These are phyloP conservation scores for Aureobasidium uvarum DNA, from an alignment of 2,329 filamentous ascomycete genomes.

Conservation along the genomic window DNA sequence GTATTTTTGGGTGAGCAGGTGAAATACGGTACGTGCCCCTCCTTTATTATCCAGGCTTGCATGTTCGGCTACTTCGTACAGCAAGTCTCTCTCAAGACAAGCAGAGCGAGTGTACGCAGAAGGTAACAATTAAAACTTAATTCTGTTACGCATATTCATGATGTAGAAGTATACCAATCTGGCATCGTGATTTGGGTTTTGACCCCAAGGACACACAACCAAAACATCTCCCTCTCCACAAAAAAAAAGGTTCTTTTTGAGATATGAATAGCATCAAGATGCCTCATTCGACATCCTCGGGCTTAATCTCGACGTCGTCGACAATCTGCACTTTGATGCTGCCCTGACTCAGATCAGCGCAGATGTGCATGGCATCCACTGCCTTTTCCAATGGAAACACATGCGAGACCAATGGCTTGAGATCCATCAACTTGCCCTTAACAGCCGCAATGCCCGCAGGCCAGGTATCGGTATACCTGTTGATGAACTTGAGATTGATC, in stretches of 20 bases:
- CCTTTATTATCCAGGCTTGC: no score
- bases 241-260: no score
- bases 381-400: constrained; percentile 62
- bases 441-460: constrained; percentile 62
- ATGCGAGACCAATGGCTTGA: constrained; percentile 63
- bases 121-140: no score
- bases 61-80: no score
- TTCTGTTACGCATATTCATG: no score
- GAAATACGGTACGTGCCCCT: no score
- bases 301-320: constrained; percentile 23
- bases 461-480: constrained; percentile 69
- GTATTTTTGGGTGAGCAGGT: no score
- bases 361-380: constrained; percentile 56
- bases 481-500: constrained; percentile 66
- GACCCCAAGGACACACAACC: neutral
- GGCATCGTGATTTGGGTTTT: no score
- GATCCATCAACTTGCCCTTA: constrained; percentile 58
- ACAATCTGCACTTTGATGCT: constrained; percentile 61
- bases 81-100: no score
- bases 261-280: neutral
- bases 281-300: neutral
- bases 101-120: no score
- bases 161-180: no score
- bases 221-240: no score
- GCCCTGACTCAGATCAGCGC: constrained; percentile 52